Evolutionary conservation across 371 early-diverging fungal species (phyloP), one percentile per base, ranked within the genome.

Genomic region (Mortierella sp.): DNA sequence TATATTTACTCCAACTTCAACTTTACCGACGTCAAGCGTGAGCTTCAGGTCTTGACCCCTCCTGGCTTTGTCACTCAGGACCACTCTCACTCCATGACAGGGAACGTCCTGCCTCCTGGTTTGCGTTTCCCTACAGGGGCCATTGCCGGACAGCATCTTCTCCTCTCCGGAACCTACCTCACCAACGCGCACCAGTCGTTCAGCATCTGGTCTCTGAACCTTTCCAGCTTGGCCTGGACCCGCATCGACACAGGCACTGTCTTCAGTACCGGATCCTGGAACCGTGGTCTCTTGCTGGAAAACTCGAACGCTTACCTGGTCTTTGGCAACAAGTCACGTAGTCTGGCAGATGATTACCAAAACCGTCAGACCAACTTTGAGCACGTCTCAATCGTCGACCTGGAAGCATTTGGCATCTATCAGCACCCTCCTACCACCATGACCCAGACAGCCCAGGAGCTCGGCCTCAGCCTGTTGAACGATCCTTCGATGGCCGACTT

Each of bases 1-100:
- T 93, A 91, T 72, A 88, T 95, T 57, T 95, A 95, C 86, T 94
- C 94, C 78, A 95, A 95, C 85, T 94, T 95, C 82, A 95, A 95
- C 86, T 95, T 95, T 80, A 90, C 92, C 0, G 90, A 93, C 44
- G 93, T 95, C n/a, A 90, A 91, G 72, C 92, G 95, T 26, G 93
- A 93, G 53, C 88, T 95, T n/a, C 93, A 93, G 82, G 85, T 89
- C 21, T 89, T 95, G 54, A 88, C 86, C 43, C 89, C 92, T 0
- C 89, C 93, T 55, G 86, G 80, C 69, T 90, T 90, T 74, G 79
- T 83, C 26, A 87, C 94, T 24, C 89, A 87, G 69, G 91, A 94
- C 76, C 90, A 94, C 50, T 93, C 94, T 0, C 80, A 83, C 2
- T 89, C 89, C 19, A 93, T 94, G 90, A 82, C 91, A 0, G 94